Percentiles rank a stretch among this genome's conserved stretches.
Evolutionary conservation across 2,329 filamentous ascomycete genomes (phyloP).

Genomic region (Curvularia lunata): DNA sequence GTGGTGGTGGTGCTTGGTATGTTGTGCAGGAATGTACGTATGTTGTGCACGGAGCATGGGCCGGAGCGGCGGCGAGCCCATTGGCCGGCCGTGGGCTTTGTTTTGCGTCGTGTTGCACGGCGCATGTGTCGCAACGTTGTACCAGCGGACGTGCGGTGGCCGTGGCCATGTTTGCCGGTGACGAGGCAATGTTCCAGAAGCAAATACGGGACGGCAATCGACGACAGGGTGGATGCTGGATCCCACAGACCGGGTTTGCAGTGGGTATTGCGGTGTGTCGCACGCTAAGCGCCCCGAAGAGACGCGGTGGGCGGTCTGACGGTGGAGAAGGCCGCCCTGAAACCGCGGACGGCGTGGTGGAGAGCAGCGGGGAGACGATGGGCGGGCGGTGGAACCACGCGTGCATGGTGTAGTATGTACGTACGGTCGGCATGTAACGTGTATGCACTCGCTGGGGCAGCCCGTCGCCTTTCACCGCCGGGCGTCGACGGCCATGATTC

Average conservation of each 20-base stretch:
- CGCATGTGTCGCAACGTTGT: slow-evolving; percentile 30
- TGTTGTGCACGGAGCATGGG: slow-evolving; percentile 11
- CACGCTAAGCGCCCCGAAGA: slow-evolving; percentile 19
- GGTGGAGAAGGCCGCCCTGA: slow-evolving; percentile 30
- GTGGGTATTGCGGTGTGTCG: slow-evolving; percentile 32
- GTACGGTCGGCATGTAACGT: neutral
- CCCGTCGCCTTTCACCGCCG: no score
- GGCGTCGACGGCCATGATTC: neutral
- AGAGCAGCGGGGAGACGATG: slow-evolving; percentile 26
- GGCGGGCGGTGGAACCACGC: slow-evolving; percentile 24
- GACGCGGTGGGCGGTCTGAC: slow-evolving; percentile 20
- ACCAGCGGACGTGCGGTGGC: slow-evolving; percentile 10
- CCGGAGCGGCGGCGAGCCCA: neutral
- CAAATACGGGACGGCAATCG: slow-evolving; percentile 1
- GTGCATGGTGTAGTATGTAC: no score
- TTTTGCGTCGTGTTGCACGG: slow-evolving; percentile 27
- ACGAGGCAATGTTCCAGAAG: slow-evolving; percentile 19
- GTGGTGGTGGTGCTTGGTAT: neutral
- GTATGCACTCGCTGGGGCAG: no score
- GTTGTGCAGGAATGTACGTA: slow-evolving; percentile 8
- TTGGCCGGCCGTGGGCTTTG: slow-evolving; percentile 11
- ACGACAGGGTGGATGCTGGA: slow-evolving; percentile 2
- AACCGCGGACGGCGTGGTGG: slow-evolving; percentile 33
- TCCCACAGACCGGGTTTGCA: slow-evolving; percentile 20
- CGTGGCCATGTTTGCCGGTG: slow-evolving; percentile 3